Evolutionary conservation across 257 asterid species (phyloP), one percentile per base, ranked within the genome.

Genomic region (Fraxinus cuspidata): DNA sequence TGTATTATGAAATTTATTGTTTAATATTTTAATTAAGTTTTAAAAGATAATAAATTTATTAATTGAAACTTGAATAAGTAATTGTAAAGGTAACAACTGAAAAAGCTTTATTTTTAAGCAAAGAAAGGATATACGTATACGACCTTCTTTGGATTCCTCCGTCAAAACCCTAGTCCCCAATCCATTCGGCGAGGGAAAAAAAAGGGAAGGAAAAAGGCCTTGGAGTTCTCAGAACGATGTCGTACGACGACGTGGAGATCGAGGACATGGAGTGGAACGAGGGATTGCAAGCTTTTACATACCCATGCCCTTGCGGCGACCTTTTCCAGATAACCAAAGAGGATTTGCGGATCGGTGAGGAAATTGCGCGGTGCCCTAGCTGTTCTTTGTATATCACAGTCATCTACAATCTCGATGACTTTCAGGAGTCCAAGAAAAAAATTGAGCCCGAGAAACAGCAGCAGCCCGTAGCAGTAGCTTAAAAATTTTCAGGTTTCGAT

Each of bases 231-330:
- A 34, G 34, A 72, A 74, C 83, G 89, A 94, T 94, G 97, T 92
- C 97, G 86, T 94, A 94, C 84, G 98, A 94, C 72, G 99, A 94
- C 38, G 98, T 94, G 1, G 99, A 94, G 89, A 94, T 94, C 75
- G 99, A 94, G 79, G 97, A 94, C 80, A 94, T 94, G 99, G 99
- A 94, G 86, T 94, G 99, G 99, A 87, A 91, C 83, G 85, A 94
- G 31, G 93, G 88, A 86, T 84, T 94, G 27, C 78, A 90, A 75
- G 85, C 99, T 3, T 94, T 72, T 85, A 94, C 97, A 0, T 94
- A 94, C 76, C 99, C 99, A 0, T 94, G 99, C 37, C 99, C 97
- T 2, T 94, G 99, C 82, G 97, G 98, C 42, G 99, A 94, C 86
- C 88, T 94, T 0, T 94, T 94, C 79, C 98, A 91, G 81, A 94